Evolutionary conservation across 192 early-diverging fungal species (phyloP).

Genomic region (Coemansia sp.): DNA sequence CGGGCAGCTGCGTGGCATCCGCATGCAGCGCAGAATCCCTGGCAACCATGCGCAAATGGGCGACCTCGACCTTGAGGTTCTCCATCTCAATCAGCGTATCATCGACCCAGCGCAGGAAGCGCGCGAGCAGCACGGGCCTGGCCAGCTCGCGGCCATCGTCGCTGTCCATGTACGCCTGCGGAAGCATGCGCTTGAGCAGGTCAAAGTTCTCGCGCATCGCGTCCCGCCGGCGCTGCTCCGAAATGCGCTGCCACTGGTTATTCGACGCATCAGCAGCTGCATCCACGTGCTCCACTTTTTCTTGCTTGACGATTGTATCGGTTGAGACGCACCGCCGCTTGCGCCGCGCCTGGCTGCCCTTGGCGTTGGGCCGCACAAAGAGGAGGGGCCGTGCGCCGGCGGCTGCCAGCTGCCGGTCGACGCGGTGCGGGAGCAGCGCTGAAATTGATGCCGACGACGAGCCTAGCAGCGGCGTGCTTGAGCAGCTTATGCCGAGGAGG

Average conservation of each 20-base stretch:
- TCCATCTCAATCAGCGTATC: conserved; percentile 54
- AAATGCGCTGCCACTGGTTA: conserved; percentile 51
- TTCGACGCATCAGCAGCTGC: not conserved
- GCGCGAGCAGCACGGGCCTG: conserved; percentile 44
- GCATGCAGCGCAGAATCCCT: too few species aligned
- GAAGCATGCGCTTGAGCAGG: conserved; percentile 53
- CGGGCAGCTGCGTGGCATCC: too few species aligned
- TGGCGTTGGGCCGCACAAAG: conserved; percentile 43
- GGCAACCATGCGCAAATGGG: conserved; percentile 21
- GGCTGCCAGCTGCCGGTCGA: conserved; percentile 47
- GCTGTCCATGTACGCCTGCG: conserved; percentile 46
- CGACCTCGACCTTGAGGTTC: conserved; percentile 38
- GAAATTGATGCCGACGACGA: not conserved
- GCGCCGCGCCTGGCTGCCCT: conserved; percentile 24
- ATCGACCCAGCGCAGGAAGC: conserved; percentile 53
- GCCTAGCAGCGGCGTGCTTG: conserved; percentile 15
- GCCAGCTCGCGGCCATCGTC: conserved; percentile 54
- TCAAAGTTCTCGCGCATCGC: conserved; percentile 56
- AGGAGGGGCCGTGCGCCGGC: conserved; percentile 39
- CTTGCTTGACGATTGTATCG: too few species aligned
- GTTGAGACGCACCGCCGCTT: conserved; percentile 44
- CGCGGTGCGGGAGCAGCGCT: conserved; percentile 37
- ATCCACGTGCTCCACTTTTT: too few species aligned
- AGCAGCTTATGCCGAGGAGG: conserved; percentile 2
- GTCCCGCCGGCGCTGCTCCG: conserved; percentile 48